Evolutionary conservation across 2,329 filamentous ascomycete genomes (phyloP).

Genomic region (Penicillium polonicum): DNA sequence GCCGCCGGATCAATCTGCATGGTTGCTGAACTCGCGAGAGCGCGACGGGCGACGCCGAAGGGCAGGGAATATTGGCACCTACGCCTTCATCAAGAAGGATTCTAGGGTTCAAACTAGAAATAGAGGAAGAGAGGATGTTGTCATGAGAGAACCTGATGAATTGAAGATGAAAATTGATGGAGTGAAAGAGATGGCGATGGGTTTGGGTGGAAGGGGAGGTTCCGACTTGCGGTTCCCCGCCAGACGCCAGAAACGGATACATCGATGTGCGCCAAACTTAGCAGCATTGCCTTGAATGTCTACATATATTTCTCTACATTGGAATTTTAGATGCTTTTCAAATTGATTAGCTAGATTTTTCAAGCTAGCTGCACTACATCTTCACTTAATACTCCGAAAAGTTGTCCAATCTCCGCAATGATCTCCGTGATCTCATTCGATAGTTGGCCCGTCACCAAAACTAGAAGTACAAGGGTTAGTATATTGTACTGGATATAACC

Average conservation of each 20-base stretch:
- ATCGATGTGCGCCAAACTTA: constrained; percentile 13
- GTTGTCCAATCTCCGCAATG: constrained; percentile 55
- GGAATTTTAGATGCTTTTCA: neutral
- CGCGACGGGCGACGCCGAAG: constrained; percentile 43
- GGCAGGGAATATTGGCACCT: constrained; percentile 32
- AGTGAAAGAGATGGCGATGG: constrained; percentile 24
- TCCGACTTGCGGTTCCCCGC: constrained; percentile 29
- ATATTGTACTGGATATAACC: neutral
- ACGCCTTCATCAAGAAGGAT: constrained; percentile 41
- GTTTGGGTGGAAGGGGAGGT: constrained; percentile 30
- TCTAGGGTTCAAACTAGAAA: constrained; percentile 16
- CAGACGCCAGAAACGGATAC: constrained; percentile 29
- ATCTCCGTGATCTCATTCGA: constrained; percentile 56
- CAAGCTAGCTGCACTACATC: constrained; percentile 59
- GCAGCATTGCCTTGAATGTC: constrained; percentile 30
- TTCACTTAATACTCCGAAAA: constrained; percentile 63
- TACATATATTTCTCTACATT: neutral
- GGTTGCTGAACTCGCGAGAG: constrained; percentile 32
- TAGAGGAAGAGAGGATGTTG: constrained; percentile 7
- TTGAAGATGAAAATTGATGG: constrained; percentile 27
- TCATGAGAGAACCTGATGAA: constrained; percentile 18
- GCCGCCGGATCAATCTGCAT: constrained; percentile 50
- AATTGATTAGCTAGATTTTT: constrained; percentile 4
- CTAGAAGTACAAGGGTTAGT: constrained; percentile 35
- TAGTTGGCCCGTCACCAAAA: constrained; percentile 62